Base-by-base conservation (phyloP, 2,329 filamentous ascomycete genomes). In the Hypoxylon sp. region DNA sequence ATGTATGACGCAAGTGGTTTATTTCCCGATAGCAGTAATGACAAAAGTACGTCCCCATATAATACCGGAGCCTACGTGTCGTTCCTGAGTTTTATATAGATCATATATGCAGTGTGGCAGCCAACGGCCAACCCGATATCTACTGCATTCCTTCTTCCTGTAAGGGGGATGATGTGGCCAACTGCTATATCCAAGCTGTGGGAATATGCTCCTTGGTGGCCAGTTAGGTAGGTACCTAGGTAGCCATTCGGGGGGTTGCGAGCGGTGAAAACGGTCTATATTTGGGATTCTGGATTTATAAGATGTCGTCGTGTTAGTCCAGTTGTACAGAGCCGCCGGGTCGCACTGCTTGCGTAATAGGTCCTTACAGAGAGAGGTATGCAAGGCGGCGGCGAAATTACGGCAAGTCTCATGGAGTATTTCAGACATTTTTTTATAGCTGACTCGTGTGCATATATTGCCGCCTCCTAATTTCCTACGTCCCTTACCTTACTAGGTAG, bases 401-500 rank as follows among this genome's bases (percentile, higher is more conserved):
- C 21, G 45, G 14, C 7, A 36, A 13, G 34, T 38, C 23, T 43
- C 36, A 21, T 43, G 11, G n/a, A 43, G 38, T 17, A 19, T 21
- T 19, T 19, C 21, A 30, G 28, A 30, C 17, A 19, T 43, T 34
- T n/a, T 11, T 25, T 17, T 48, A 30, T 41, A 32, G 7, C 25
- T 25, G 2, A 17, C 5, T 13, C 32, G 34, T 49, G 34, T 49
- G 21, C 21, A 23, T 36, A 38, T 32, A 49, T 58, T 38, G 19
- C 11, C 19, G 23, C 10, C n/a, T n/a, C 13, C 51, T 23, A 6
- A 19, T 25, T 17, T 41, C 21, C 9, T 21, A 28, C 5, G 2
- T 30, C 10, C 46, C 56, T 59, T 59, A 14, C 45, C 41, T 43
- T n/a, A n/a, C n/a, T n/a, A n/a, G n/a, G n/a, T n/a, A 11, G 51